Percentiles rank a stretch among this genome's conserved stretches.
Evolutionary conservation across 805 yeast species (phyloP).

Genomic region (Starmerella sirachaensis): DNA sequence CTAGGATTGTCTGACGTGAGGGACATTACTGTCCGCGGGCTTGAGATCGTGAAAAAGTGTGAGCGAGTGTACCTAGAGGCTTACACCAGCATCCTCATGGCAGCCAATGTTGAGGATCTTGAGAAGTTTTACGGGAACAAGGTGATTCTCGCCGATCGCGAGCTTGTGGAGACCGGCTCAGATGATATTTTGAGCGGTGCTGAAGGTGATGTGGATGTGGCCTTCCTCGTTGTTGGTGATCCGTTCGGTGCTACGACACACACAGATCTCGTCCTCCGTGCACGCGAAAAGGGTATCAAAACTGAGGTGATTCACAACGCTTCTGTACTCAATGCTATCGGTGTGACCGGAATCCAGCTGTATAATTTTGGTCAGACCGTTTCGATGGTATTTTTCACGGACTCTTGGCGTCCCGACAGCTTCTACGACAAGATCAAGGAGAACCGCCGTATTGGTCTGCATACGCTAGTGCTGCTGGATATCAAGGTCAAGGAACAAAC

Average conservation of each 20-base stretch:
- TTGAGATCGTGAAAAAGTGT: constrained; percentile 71
- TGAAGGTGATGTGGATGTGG: constrained; percentile 61
- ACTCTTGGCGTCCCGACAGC: constrained; percentile 90
- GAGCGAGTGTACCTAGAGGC: constrained; percentile 90
- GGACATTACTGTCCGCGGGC: constrained; percentile 90
- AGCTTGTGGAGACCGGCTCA: constrained; percentile 79
- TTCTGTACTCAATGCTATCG: constrained; percentile 95
- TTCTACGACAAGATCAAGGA: constrained; percentile 83
- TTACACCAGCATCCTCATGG: constrained; percentile 90
- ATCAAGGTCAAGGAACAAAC: constrained; percentile 96
- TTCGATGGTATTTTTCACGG: constrained; percentile 92
- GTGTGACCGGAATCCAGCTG: constrained; percentile 91
- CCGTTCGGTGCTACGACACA: constrained; percentile 98
- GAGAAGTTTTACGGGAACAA: constrained; percentile 79
- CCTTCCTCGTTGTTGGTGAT: constrained; percentile 93
- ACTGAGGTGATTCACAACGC: constrained; percentile 89
- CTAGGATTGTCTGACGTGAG: constrained; percentile 78
- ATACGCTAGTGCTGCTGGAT: constrained; percentile 76
- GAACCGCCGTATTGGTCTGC: constrained; percentile 81
- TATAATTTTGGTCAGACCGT: constrained; percentile 95
- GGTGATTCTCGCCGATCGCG: constrained; percentile 84
- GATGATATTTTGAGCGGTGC: constrained; percentile 73
- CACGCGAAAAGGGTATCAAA: constrained; percentile 67
- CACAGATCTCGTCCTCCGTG: constrained; percentile 84
- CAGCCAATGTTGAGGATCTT: constrained; percentile 61